Conservation (phyloP, 2,329 filamentous ascomycete species). For the Phialophora verrucosa region DNA sequence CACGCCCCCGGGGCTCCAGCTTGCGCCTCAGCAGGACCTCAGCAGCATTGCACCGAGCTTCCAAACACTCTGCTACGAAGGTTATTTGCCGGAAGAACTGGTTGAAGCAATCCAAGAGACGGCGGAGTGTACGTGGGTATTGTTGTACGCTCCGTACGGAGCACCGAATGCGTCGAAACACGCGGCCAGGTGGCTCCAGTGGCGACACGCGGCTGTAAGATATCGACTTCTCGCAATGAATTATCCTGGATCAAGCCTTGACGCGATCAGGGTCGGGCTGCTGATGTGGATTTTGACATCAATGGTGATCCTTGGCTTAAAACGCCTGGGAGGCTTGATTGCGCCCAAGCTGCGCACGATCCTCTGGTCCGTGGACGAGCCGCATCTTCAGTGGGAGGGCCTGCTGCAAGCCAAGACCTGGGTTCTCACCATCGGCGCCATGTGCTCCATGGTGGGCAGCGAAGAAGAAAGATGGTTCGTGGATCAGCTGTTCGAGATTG, state of each 20-base stretch:
- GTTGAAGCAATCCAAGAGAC: conserved; percentile 28
- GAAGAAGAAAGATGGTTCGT: conserved; percentile 35
- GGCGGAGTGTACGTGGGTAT: conserved; percentile 34
- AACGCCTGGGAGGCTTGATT: conserved; percentile 29
- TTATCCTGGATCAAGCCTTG: conserved; percentile 24
- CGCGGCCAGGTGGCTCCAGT: conserved; percentile 36
- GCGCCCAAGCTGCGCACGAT: conserved; percentile 32
- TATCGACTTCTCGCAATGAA: conserved; percentile 29
- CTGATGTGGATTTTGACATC: conserved; percentile 36
- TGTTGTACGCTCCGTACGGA: conserved; percentile 25
- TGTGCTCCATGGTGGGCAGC: conserved; percentile 28
- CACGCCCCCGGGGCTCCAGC: conserved; percentile 28
- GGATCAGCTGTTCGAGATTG: conserved; percentile 29
- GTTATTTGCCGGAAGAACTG: conserved; percentile 31
- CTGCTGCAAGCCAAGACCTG: conserved; percentile 32
- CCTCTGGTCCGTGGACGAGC: conserved; percentile 19
- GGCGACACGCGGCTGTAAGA: conserved; percentile 34
- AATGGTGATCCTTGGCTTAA: conserved; percentile 34
- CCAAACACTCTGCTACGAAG: conserved; percentile 7
- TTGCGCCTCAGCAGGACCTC: conserved; percentile 31
- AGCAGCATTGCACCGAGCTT: conserved; percentile 27
- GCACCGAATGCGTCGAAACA: conserved; percentile 29
- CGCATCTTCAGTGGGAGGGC: conserved; percentile 24
- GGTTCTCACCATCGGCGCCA: conserved; percentile 34
- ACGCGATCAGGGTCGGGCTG: conserved; percentile 30